Evolutionary conservation across 2,329 filamentous ascomycete genomes (phyloP).

Genomic region (Phialophora chinensis): DNA sequence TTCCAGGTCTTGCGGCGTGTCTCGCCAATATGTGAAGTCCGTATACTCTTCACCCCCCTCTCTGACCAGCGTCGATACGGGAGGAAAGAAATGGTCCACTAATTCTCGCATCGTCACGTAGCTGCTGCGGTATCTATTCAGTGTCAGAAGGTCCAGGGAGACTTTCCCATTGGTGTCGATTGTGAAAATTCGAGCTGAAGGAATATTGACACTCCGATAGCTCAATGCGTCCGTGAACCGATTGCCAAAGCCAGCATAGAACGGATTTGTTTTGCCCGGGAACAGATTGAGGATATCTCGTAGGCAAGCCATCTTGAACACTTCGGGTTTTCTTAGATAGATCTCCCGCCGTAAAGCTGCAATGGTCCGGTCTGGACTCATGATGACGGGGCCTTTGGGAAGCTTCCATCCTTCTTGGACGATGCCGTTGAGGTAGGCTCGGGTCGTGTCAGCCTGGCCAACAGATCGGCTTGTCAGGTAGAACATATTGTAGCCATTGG

Average conservation of each 20-base stretch:
- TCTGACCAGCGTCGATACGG: slow-evolving; percentile 82
- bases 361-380: slow-evolving; percentile 93
- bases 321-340: slow-evolving; percentile 93
- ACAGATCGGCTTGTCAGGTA: slow-evolving; percentile 94
- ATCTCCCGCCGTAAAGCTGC: slow-evolving; percentile 89
- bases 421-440: slow-evolving; percentile 87
- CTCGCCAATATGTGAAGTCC: slow-evolving; percentile 96
- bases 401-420: slow-evolving; percentile 84
- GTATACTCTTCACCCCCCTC: slow-evolving; percentile 93
- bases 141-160: slow-evolving; percentile 81
- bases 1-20: slow-evolving; percentile 79
- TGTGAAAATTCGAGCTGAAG: slow-evolving; percentile 91
- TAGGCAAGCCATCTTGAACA: slow-evolving; percentile 99
- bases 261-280: slow-evolving; percentile 75
- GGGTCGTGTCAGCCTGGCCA: slow-evolving; percentile 87
- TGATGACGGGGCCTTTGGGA: slow-evolving; percentile 89
- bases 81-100: slow-evolving; percentile 97
- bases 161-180: slow-evolving; percentile 99
- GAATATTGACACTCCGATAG: slow-evolving; percentile 95
- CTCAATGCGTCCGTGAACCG: slow-evolving; percentile 93
- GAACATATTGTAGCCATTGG: slow-evolving; percentile 98
- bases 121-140: slow-evolving; percentile 95
- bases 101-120: slow-evolving; percentile 98
- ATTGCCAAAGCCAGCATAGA: slow-evolving; percentile 97
- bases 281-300: slow-evolving; percentile 93